phyloP scores from a whole-genome alignment of 305 asterid species.

The Galium porrigens region DNA sequence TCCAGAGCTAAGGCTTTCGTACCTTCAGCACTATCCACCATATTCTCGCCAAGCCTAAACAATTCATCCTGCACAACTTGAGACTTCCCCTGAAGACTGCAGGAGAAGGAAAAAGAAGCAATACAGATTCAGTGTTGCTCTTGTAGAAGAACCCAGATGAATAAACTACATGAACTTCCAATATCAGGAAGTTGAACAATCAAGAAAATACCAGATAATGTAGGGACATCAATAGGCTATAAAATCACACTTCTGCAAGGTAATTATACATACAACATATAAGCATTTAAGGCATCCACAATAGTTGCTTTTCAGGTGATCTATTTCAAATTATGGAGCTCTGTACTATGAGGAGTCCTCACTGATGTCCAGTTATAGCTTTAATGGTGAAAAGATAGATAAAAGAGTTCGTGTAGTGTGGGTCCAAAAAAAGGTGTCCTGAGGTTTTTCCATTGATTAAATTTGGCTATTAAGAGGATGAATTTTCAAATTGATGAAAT shows the following conservation, averaged over 20 bases:
- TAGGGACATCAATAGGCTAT: neutral
- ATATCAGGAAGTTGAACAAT: neutral
- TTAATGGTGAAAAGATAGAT: neutral
- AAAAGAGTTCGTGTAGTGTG: too few relatives aligned
- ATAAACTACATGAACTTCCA: neutral
- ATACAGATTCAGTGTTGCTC: constrained; percentile 8
- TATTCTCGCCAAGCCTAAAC: constrained; percentile 80
- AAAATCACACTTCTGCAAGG: neutral
- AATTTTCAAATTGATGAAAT: neutral
- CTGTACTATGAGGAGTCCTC: too few relatives aligned
- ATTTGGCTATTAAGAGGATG: neutral
- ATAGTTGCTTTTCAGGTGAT: neutral
- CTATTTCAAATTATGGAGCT: neutral
- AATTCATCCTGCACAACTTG: constrained; percentile 90
- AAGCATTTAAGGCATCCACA: too few relatives aligned
- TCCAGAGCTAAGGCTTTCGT: constrained; percentile 91
- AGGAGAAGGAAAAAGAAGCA: constrained; percentile 15
- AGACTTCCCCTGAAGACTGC: constrained; percentile 95
- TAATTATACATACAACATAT: too few relatives aligned
- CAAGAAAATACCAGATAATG: neutral
- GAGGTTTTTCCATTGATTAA: neutral
- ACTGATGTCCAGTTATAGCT: too few relatives aligned
- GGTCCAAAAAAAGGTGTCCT: too few relatives aligned
- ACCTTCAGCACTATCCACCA: constrained; percentile 90
- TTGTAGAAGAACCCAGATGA: neutral